Evolutionary conservation across 192 early-diverging fungal genomes (phyloP).

Genomic region (Coemansia sp.): DNA sequence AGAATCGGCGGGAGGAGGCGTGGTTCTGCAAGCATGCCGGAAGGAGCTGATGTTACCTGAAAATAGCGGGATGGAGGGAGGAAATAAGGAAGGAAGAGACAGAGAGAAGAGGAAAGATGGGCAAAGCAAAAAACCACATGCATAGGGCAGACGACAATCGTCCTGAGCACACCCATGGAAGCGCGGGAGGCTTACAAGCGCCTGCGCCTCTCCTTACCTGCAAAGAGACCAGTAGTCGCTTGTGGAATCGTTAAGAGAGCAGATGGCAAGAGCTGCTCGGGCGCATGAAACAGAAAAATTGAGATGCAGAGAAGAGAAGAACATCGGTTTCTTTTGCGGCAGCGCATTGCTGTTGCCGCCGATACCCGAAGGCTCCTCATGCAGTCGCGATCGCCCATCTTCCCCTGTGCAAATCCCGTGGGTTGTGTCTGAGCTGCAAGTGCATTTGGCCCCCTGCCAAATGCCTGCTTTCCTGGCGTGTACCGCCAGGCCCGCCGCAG

Average conservation of each 20-base stretch:
- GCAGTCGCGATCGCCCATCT: conserved; percentile 13
- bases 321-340: neutral
- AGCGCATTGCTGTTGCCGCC: neutral
- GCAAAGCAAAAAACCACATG: neutral
- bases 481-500: too few relatives aligned
- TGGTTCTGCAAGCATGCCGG: neutral
- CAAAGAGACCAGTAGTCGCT: neutral
- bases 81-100: neutral
- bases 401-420: conserved; percentile 10
- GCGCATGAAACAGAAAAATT: conserved; percentile 3
- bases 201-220: conserved; percentile 16
- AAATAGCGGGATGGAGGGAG: neutral
- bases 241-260: too few relatives aligned
- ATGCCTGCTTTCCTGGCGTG: too few relatives aligned
- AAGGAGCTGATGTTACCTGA: neutral
- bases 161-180: neutral
- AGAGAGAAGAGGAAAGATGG: too few relatives aligned
- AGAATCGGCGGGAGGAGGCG: too few relatives aligned
- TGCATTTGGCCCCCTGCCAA: too few relatives aligned
- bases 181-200: conserved; percentile 8
- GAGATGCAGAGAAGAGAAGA: neutral
- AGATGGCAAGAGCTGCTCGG: conserved; percentile 6
- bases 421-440: conserved; percentile 4
- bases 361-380: conserved; percentile 6
- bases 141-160: conserved; percentile 1